Conservation (phyloP, 148 eudicot species). For the Heliamphora exappendiculata region DNA sequence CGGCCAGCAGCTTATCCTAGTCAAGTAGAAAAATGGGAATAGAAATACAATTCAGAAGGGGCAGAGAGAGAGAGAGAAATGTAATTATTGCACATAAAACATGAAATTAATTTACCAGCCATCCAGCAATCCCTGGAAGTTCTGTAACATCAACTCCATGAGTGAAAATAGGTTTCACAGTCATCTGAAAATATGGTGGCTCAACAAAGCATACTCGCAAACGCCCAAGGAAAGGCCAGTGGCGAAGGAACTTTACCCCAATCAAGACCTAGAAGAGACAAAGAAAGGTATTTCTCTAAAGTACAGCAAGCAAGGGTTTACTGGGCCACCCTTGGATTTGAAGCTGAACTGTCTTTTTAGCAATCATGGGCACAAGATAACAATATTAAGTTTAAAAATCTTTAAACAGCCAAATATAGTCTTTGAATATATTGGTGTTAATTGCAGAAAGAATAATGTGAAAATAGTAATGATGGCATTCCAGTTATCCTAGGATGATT, state of each 20-base stretch:
- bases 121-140: slow-evolving; percentile 93
- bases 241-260: slow-evolving; percentile 78
- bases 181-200: slow-evolving; percentile 97
- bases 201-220: slow-evolving; percentile 86
- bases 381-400: not conserved
- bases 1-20: slow-evolving; percentile 81
- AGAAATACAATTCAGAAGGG: not conserved
- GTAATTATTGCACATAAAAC: not conserved
- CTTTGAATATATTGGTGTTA: not conserved
- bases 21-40: not conserved
- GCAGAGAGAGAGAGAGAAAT: not conserved
- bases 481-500: not conserved
- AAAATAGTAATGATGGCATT: not conserved
- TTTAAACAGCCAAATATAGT: not conserved
- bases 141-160: slow-evolving; percentile 92
- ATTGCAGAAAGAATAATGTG: not conserved
- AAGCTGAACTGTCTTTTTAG: not conserved
- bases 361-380: not conserved
- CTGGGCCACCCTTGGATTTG: not conserved
- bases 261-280: slow-evolving; percentile 59
- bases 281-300: not conserved
- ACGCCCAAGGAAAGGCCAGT: slow-evolving; percentile 90
- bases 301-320: not conserved
- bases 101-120: slow-evolving; percentile 48
- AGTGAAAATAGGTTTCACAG: slow-evolving; percentile 70